Base-by-base conservation (phyloP, 192 early-diverging fungal genomes). In the Coemansia sp. region DNA sequence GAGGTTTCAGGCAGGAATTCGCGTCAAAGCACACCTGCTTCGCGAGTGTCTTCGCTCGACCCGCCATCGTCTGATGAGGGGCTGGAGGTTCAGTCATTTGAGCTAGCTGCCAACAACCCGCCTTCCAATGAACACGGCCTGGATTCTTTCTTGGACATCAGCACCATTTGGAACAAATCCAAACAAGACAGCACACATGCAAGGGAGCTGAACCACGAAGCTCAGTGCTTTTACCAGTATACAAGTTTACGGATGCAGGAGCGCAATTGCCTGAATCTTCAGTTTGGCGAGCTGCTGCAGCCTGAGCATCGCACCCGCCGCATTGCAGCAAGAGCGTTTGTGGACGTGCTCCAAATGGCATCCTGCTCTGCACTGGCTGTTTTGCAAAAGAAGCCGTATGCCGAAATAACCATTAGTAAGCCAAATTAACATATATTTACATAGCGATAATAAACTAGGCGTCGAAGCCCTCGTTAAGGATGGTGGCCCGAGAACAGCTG, bases 241-340 rank as follows among this genome's bases (percentile, higher is more conserved):
- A 42, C 60, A 9, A 23, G 62, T 10, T 49, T 49, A 4, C 40
- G 54, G 14, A 64, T 69, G 54, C 32, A 18, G 3, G 62, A 48
- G 10, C 41, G 51, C 37, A 38, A 40, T 21, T 14, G 20, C 6
- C 12, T 46, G n/a, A 11, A 31, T 4, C 21, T 69, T 23, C n/a
- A 11, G 1, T 76, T 76, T 44, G 51, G 40, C 32, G 46, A 64
- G 3, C 42, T 76, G 1, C 15, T 76, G 42, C 43, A 41, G 11
- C 51, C 51, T 6, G 57, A 62, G 11, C 64, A 55, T 51, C 51
- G 54, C 36, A 62, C 38, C 5, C 66, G 51, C 6, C 66, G 72
- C 8, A 66, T 69, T 5, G 72, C 72, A 10, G 66, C 72, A 6
- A 53, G 72, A 11, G 72, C 72, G 3, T 76, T 76, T 39, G 45